These are phyloP conservation scores for Strobilomyces echinocephalus DNA, from an alignment of 768 basidiomycete species.

Conservation along the genomic window DNA sequence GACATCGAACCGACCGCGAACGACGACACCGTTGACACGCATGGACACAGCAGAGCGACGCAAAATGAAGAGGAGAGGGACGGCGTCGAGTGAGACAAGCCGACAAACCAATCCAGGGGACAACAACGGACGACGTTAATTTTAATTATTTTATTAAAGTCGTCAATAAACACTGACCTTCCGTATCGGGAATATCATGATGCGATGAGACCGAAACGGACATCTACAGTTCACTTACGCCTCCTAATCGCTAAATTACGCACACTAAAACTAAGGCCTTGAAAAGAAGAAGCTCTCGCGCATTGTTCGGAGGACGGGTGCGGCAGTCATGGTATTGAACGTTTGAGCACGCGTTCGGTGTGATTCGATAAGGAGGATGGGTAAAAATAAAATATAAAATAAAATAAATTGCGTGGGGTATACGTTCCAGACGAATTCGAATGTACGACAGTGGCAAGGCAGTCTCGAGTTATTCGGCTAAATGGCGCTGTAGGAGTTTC, in stretches of 20 bases:
- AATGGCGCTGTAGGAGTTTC: background rate
- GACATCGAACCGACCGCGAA: too few relatives aligned
- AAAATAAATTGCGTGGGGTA: background rate
- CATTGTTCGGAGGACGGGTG: background rate
- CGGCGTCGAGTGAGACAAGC: too few relatives aligned
- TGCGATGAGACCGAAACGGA: background rate
- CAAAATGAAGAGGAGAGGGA: too few relatives aligned
- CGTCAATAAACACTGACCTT: too few relatives aligned
- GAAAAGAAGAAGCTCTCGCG: background rate
- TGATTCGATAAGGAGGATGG: background rate
- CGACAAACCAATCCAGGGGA: too few relatives aligned
- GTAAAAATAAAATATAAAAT: too few relatives aligned
- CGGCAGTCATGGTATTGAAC: background rate
- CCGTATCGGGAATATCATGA: too few relatives aligned
- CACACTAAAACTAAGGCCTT: constrained; percentile 1
- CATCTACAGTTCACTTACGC: background rate
- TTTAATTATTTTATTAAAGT: too few relatives aligned
- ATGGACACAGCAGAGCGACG: too few relatives aligned
- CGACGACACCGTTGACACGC: too few relatives aligned
- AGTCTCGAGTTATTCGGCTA: background rate
- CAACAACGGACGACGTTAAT: too few relatives aligned
- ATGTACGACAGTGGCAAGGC: background rate
- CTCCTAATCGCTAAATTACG: background rate
- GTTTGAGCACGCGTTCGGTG: background rate
- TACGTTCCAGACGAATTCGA: constrained; percentile 18